These are phyloP conservation scores for Nakataea oryzae DNA, from an alignment of 2,329 filamentous ascomycete species.

Conservation along the genomic window DNA sequence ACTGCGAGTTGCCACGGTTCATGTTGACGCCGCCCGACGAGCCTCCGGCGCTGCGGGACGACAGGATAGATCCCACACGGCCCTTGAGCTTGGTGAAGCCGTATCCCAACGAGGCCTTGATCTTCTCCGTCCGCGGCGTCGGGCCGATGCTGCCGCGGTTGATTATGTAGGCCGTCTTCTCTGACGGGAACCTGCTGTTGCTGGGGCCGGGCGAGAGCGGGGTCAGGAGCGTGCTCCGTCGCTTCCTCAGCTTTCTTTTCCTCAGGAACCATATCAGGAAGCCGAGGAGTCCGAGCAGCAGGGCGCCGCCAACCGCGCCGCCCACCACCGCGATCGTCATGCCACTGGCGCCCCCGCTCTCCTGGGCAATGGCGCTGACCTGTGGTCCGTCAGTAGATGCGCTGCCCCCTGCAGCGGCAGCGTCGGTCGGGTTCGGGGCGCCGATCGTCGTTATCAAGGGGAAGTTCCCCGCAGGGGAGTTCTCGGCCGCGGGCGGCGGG, in stretches of 20 bases:
- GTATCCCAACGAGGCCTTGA: conserved; percentile 27
- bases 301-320: conserved; percentile 38
- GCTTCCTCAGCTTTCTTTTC: conserved; percentile 28
- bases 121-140: conserved; percentile 30
- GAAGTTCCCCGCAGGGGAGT: background rate
- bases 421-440: conserved; percentile 1
- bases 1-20: conserved; percentile 43
- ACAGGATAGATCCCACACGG: conserved; percentile 19
- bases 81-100: conserved; percentile 23
- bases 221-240: conserved; percentile 37
- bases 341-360: conserved; percentile 13
- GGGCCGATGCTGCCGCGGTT: conserved; percentile 37
- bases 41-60: conserved; percentile 17
- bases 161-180: conserved; percentile 23
- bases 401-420: conserved; percentile 5
- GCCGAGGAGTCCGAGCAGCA: conserved; percentile 31
- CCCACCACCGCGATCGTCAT: conserved; percentile 36
- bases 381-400: conserved; percentile 9
- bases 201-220: conserved; percentile 27
- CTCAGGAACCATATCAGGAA: conserved; percentile 41
- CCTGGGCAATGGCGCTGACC: conserved; percentile 6
- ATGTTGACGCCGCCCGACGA: conserved; percentile 31
- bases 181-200: background rate
- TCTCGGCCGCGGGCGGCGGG: background rate
- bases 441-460: conserved; percentile 11